Conservation (phyloP, 352 stramenopile species). For the Phytophthora parvispora region DNA sequence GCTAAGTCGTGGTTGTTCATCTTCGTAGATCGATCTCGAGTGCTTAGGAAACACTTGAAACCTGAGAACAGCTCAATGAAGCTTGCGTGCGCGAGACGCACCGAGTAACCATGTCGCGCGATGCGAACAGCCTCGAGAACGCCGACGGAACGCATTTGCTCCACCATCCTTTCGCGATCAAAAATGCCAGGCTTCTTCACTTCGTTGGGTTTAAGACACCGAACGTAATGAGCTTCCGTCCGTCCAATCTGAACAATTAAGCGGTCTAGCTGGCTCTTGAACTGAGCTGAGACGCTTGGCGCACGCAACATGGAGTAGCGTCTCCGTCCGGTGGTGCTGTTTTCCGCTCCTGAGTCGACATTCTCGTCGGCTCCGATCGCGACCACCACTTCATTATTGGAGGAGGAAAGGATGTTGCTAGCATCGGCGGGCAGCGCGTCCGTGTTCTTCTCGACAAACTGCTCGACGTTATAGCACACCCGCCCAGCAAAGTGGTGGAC, state of each 20-base stretch:
- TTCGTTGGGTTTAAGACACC: slow-evolving; percentile 99
- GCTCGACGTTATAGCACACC: slow-evolving; percentile 81
- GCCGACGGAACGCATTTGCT: slow-evolving; percentile 98
- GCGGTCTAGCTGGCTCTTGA: slow-evolving; percentile 94
- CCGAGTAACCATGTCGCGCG: slow-evolving; percentile 96
- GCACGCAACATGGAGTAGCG: slow-evolving; percentile 68
- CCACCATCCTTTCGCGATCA: slow-evolving; percentile 92
- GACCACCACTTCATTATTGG: slow-evolving; percentile 73
- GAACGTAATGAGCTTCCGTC: slow-evolving; percentile 98
- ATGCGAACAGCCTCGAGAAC: slow-evolving; percentile 98
- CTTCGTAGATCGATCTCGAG: slow-evolving; percentile 17
- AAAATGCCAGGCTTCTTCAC: slow-evolving; percentile 74
- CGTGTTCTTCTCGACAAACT: slow-evolving; percentile 92
- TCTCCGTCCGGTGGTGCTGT: slow-evolving; percentile 24
- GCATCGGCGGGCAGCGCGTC: slow-evolving; percentile 80
- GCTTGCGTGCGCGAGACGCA: slow-evolving; percentile 93
- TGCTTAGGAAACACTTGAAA: slow-evolving; percentile 54
- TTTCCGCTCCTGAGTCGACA: slow-evolving; percentile 40
- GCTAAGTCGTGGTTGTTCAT: slow-evolving; percentile 46
- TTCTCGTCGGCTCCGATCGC: slow-evolving; percentile 67
- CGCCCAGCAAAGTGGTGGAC: slow-evolving; percentile 85
- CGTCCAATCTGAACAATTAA: slow-evolving; percentile 96
- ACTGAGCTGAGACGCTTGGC: slow-evolving; percentile 92
- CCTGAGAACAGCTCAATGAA: slow-evolving; percentile 90
- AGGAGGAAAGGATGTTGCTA: slow-evolving; percentile 58